Evolutionary conservation across 2,329 filamentous ascomycete genomes (phyloP).

Genomic region (Fusarium liriodendri): DNA sequence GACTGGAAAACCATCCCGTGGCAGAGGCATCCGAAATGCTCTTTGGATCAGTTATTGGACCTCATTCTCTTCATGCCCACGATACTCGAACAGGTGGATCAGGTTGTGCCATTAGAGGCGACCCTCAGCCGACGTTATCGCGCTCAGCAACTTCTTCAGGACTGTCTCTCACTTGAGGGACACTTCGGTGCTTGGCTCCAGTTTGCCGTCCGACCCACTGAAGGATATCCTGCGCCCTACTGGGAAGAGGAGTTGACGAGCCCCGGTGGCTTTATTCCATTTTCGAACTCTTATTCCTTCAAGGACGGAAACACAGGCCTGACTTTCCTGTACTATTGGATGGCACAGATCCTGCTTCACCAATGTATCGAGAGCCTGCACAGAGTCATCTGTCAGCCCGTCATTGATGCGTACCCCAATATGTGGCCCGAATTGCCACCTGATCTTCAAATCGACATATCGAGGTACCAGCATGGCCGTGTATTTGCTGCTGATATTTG

Average conservation of each 20-base stretch:
- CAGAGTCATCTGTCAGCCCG: conserved; percentile 56
- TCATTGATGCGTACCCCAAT: conserved; percentile 53
- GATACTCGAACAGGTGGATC: conserved; percentile 59
- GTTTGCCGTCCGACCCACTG: conserved; percentile 42
- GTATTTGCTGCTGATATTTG: conserved; percentile 62
- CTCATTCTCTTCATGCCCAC: conserved; percentile 59
- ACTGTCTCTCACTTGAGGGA: conserved; percentile 60
- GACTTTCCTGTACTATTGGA: conserved; percentile 66
- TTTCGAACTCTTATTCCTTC: conserved; percentile 59
- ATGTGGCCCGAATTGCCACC: conserved; percentile 54
- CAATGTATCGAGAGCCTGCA: conserved; percentile 60
- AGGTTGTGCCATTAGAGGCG: conserved; percentile 52
- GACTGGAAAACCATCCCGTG: conserved; percentile 66
- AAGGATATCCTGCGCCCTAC: conserved; percentile 49
- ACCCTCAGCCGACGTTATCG: conserved; percentile 56
- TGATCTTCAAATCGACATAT: conserved; percentile 54
- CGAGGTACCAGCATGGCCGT: conserved; percentile 56
- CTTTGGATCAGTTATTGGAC: conserved; percentile 65
- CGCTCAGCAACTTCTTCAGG: conserved; percentile 60
- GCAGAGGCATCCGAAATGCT: conserved; percentile 62
- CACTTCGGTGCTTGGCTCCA: conserved; percentile 62
- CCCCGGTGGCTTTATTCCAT: conserved; percentile 52
- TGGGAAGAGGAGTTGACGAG: conserved; percentile 53
- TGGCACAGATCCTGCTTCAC: conserved; percentile 61
- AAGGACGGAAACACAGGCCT: conserved; percentile 57